These are phyloP conservation scores for Rhododendron kiyosumense DNA, from an alignment of 148 eudicot species.

Conservation along the genomic window DNA sequence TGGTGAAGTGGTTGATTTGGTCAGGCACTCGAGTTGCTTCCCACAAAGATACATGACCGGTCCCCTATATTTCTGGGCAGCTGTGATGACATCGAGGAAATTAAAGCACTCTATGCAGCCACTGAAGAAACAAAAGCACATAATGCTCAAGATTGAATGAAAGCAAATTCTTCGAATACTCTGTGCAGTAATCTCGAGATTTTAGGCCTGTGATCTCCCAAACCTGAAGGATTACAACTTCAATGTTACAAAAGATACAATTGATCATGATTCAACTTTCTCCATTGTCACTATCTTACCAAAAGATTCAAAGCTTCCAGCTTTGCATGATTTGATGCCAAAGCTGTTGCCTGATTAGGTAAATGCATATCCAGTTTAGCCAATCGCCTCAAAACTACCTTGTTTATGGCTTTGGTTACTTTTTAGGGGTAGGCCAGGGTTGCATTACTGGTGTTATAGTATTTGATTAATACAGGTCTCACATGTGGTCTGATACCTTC, in stretches of 20 bases:
- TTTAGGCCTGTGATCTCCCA: background rate
- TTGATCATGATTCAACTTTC: background rate
- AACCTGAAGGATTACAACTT: background rate
- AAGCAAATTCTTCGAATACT: background rate
- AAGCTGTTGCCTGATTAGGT: background rate
- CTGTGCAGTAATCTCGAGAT: background rate
- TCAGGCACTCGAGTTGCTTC: slow-evolving; percentile 93
- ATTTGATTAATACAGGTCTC: background rate
- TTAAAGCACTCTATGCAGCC: slow-evolving; percentile 76
- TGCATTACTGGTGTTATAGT: background rate
- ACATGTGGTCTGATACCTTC: background rate
- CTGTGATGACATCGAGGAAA: slow-evolving; percentile 87
- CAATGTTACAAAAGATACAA: background rate
- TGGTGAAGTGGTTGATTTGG: background rate
- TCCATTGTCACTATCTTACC: background rate
- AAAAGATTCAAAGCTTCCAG: background rate
- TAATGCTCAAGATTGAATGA: slow-evolving; percentile 31
- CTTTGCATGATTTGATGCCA: background rate
- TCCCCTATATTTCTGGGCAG: slow-evolving; percentile 95
- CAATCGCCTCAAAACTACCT: background rate
- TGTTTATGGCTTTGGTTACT: background rate
- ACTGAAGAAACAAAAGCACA: slow-evolving; percentile 44
- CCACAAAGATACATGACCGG: slow-evolving; percentile 75
- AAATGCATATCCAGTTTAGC: background rate
- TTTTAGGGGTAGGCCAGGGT: background rate